Conservation (phyloP, 768 basidiomycete genomes). For the Coprinellus micaceus region DNA sequence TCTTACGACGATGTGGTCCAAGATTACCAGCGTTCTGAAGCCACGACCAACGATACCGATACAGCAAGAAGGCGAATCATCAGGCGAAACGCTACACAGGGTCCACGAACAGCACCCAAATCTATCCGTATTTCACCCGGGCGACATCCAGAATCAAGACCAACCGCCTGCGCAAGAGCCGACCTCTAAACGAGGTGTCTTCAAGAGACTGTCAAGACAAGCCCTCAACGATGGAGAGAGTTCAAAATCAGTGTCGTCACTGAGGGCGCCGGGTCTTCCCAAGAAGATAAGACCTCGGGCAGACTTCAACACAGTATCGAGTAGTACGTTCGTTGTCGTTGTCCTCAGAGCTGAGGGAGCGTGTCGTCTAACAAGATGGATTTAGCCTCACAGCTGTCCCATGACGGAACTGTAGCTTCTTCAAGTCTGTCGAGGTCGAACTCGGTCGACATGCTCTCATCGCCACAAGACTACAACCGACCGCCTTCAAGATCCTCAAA, state of each 20-base stretch:
- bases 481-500: slow-evolving; percentile 29
- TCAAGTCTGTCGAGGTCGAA: slow-evolving; percentile 9
- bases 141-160: slow-evolving; percentile 37
- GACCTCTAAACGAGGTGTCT: slow-evolving; percentile 39
- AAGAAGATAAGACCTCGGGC: slow-evolving; percentile 48
- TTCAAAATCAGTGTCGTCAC: slow-evolving; percentile 32
- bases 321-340: slow-evolving; percentile 9
- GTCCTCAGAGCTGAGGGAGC: background rate
- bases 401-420: background rate
- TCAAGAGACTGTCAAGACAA: slow-evolving; percentile 50
- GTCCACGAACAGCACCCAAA: slow-evolving; percentile 62
- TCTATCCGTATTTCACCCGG: slow-evolving; percentile 51
- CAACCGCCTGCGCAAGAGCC: slow-evolving; percentile 46
- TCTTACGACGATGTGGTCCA: slow-evolving; percentile 52
- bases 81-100: slow-evolving; percentile 43
- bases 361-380: background rate
- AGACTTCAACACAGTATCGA: slow-evolving; percentile 13
- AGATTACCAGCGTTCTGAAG: slow-evolving; percentile 55
- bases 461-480: slow-evolving; percentile 7
- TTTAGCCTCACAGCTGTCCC: slow-evolving; percentile 31
- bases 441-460: slow-evolving; percentile 9
- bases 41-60: slow-evolving; percentile 21
- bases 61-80: slow-evolving; percentile 27
- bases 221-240: slow-evolving; percentile 36
- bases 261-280: slow-evolving; percentile 29